A percentile compares a stretch with the other conserved stretches of the same genome.
Conservation (phyloP, 148 eudicot species). For the Bassia scoparia region DNA sequence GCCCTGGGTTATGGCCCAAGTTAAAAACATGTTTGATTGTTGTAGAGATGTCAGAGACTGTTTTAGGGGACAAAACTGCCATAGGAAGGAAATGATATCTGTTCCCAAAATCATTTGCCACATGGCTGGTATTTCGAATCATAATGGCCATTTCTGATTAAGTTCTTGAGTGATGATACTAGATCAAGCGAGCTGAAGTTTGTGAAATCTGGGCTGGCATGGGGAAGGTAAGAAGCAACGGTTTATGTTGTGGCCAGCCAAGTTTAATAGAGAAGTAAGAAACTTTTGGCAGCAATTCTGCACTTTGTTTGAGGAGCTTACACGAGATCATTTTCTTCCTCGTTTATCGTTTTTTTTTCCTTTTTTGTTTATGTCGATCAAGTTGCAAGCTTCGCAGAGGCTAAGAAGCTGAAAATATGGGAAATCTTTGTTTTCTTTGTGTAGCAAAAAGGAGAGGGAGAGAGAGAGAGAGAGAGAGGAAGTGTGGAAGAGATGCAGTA, state of each 20-base stretch:
- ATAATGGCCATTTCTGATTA: slow-evolving; percentile 51
- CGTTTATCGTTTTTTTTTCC: not conserved
- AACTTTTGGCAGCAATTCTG: slow-evolving; percentile 32
- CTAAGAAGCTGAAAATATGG: slow-evolving; percentile 11
- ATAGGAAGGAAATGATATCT: slow-evolving; percentile 51
- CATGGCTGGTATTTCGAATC: slow-evolving; percentile 42
- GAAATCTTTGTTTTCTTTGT: slow-evolving; percentile 1
- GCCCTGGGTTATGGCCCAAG: slow-evolving; percentile 56
- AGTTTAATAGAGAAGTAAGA: slow-evolving; percentile 37
- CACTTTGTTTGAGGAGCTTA: slow-evolving; percentile 25
- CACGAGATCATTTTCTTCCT: slow-evolving; percentile 27
- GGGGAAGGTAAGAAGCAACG: slow-evolving; percentile 51
- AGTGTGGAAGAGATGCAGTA: slow-evolving; percentile 26
- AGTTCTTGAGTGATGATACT: slow-evolving; percentile 34
- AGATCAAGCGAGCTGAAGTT: slow-evolving; percentile 23
- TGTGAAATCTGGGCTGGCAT: slow-evolving; percentile 35
- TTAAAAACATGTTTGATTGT: slow-evolving; percentile 48
- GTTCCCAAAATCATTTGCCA: slow-evolving; percentile 81
- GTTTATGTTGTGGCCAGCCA: slow-evolving; percentile 40
- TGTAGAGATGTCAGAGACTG: slow-evolving; percentile 69
- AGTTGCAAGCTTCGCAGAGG: not conserved
- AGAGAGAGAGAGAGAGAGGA: too few species aligned
- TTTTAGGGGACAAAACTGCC: slow-evolving; percentile 65
- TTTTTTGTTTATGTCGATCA: not conserved
- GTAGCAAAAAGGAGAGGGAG: slow-evolving; percentile 10